Conservation (phyloP, 139 green algal species). For the Diplosphaera chodatii region DNA sequence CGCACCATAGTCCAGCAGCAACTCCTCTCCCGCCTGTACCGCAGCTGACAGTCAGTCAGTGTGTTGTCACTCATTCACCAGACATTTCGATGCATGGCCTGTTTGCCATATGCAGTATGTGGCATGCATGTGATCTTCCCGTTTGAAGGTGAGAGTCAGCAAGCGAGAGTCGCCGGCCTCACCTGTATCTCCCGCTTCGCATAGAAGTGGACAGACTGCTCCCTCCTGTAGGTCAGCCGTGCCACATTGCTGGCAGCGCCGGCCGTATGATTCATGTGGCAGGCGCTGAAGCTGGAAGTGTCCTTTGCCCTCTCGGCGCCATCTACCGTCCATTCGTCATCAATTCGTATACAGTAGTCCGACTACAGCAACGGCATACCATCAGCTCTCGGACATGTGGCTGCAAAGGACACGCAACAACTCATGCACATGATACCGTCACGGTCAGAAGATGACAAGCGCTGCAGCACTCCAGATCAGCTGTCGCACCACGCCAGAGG, state of each 20-base stretch:
- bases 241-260: conserved; percentile 32
- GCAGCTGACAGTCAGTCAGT: neutral
- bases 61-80: no score
- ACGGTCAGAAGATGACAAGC: no score
- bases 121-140: no score
- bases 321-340: conserved; percentile 42
- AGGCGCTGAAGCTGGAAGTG: conserved; percentile 39
- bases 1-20: conserved; percentile 45
- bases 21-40: conserved; percentile 36
- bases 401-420: no score
- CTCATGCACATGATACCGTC: neutral
- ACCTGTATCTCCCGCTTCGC: conserved; percentile 26
- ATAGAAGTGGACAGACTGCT: conserved; percentile 35
- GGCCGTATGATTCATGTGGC: conserved; percentile 53
- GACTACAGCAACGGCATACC: conserved; percentile 7
- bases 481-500: conserved; percentile 32
- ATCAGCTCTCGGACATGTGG: no score
- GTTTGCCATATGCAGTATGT: no score
- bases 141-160: no score
- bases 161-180: neutral
- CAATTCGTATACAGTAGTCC: conserved; percentile 34
- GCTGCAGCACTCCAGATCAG: no score
- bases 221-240: conserved; percentile 20
- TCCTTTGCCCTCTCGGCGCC: conserved; percentile 15
- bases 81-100: no score